Base-by-base conservation (phyloP, 192 early-diverging fungal species). In the Thoreauomyces humboldtii region DNA sequence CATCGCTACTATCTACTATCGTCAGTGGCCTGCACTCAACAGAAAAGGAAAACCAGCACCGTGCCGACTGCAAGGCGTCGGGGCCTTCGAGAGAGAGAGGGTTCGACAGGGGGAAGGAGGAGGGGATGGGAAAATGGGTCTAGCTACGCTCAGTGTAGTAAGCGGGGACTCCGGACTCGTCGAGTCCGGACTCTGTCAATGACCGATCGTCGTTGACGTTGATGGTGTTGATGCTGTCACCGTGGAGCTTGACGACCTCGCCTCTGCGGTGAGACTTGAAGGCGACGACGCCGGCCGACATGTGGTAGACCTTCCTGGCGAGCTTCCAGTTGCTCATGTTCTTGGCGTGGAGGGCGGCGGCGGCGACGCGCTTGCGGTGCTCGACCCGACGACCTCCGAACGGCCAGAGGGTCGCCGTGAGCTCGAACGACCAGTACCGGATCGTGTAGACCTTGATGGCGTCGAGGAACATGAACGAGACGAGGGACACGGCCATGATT, bases 381-480 rank as follows among this genome's bases (percentile, higher is more conserved):
- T 90, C 88, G 15, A 67, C 81, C 41, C 77, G 78, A 62, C 88
- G 84, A 15, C 70, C 59, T 41, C 67, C 70, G 0, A 89, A 84
- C 5, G 95, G 95, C 84, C 85, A 89, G 53, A 94, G 68, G 52
- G 71, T 88, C 46, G 91, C 93, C 4, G 92, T 94, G 35, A 95
- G 75, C 73, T 93, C 92, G 74, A 93, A 97, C 54, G 78, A 89
- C 95, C 95, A 97, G 54, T 69, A 57, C 36, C 80, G 81, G 82
- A 95, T 89, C 27, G 92, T 73, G 58, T 78, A 72, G n/a, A 94
- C 93, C 78, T 98, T 98, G 80, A 98, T 88, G 24, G 90, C 77
- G 72, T 97, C 95, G 4, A 95, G 81, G 51, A 94, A 34, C 62
- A 93, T 79, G 71, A 92, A 91, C 73, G 85, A 89, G n/a, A 85